Percentiles rank a stretch among this genome's conserved stretches.
Conservation (phyloP, 805 yeast genomes). For the Candida succiphila region DNA sequence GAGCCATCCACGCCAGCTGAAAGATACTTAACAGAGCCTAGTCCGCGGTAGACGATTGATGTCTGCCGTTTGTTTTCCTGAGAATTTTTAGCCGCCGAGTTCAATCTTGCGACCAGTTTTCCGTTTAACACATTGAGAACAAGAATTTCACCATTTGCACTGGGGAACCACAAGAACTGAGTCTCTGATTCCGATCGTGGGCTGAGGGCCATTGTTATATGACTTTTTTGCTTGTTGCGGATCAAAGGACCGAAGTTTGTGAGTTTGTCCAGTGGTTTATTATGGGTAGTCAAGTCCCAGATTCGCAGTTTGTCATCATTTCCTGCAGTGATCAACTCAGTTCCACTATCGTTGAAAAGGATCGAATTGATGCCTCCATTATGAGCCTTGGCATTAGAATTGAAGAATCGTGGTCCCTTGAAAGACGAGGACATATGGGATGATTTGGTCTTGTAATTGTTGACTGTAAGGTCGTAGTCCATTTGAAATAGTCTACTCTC, state of each 20-base stretch:
- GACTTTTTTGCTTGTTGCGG: slow-evolving; percentile 52
- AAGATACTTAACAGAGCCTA: slow-evolving; percentile 33
- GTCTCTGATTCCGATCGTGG: slow-evolving; percentile 41
- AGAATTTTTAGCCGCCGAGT: slow-evolving; percentile 9
- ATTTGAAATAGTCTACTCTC: slow-evolving; percentile 52
- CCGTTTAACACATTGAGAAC: slow-evolving; percentile 54
- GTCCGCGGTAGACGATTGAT: slow-evolving; percentile 39
- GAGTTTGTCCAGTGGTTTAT: slow-evolving; percentile 40
- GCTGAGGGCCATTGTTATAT: slow-evolving; percentile 43
- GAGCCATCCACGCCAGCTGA: slow-evolving; percentile 65
- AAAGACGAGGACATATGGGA: too few relatives aligned
- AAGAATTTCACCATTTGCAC: slow-evolving; percentile 65
- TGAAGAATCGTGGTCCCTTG: too few relatives aligned
- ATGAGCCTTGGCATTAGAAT: slow-evolving; percentile 49
- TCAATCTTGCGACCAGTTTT: slow-evolving; percentile 47
- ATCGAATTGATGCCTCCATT: slow-evolving; percentile 72
- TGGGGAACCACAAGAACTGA: slow-evolving; percentile 58
- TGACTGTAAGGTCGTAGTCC: slow-evolving; percentile 31
- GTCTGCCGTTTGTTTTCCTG: slow-evolving; percentile 40
- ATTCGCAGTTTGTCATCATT: slow-evolving; percentile 71
- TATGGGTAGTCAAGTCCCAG: slow-evolving; percentile 60
- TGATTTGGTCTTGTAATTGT: slow-evolving; percentile 5
- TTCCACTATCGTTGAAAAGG: slow-evolving; percentile 62
- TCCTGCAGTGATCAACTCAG: slow-evolving; percentile 55
- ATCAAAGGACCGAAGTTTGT: slow-evolving; percentile 73